Base-by-base conservation (phyloP, 208 protist genomes). In the Trypanosoma avium region DNA sequence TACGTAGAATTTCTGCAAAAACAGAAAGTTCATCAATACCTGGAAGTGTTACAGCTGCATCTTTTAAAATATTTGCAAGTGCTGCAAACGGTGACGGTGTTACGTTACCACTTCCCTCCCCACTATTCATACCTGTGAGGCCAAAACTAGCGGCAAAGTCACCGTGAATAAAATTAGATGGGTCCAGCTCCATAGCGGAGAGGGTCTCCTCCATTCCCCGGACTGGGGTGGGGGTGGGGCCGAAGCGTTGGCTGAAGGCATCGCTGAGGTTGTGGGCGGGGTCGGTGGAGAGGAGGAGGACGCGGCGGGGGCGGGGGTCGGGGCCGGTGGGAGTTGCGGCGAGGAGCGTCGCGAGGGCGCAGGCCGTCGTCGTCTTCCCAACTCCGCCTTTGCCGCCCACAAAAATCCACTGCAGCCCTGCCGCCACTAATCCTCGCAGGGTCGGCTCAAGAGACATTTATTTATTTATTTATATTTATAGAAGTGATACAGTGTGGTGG, bases 321-420 rank as follows among this genome's bases (percentile, higher is more conserved):
- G 59, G 49, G 1, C 52, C 54, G 12, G 24, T 27, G 8, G 95
- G 72, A 0, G 83, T 84, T 32, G 93, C 88, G 9, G 98, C 80
- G n/a, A 99, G 75, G 22, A 87, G 70, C 17, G 97, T 89, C n/a
- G 97, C 93, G 26, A 99, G 60, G 3, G 84, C 67, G 56, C 87
- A 98, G 50, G 90, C 96, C 4, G 76, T 94, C 0, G 96, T 98
- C 8, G 97, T 98, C 81, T 99, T 99, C 46, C 98, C 98, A 1
- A 99, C 98, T 42, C 98, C 97, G 61, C 98, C 98, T 68, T 99
- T 99, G 27, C 98, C 98, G 60, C 98, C 98, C 2, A 99, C 77
- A 57, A 94, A 94, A 38, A 93, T 81, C 84, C 87, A 93, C 64
- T 88, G 68, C 22, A 88, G 67, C 15, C 79, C 64, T 6, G 71